Percentiles rank a stretch among this genome's conserved stretches.
phyloP scores from a whole-genome alignment of 2,329 filamentous ascomycete species.

The Pyrenophora tritici-repentis region DNA sequence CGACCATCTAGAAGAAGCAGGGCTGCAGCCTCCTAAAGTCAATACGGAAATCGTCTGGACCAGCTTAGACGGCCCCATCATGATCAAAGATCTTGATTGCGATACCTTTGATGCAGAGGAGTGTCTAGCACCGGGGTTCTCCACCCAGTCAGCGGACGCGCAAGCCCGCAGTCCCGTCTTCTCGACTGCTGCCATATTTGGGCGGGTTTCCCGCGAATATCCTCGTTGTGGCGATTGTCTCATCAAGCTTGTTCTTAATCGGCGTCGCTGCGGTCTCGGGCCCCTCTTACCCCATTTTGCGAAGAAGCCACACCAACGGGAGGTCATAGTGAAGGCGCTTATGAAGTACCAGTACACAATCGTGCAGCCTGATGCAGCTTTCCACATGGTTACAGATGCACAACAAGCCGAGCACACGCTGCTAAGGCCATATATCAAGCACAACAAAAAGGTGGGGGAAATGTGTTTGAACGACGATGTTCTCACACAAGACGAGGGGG shows the following conservation, averaged over 20 bases:
- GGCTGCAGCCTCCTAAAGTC: slow-evolving; percentile 48
- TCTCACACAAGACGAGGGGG: slow-evolving; percentile 42
- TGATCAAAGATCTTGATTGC: slow-evolving; percentile 50
- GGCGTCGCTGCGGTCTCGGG: slow-evolving; percentile 43
- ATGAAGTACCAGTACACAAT: slow-evolving; percentile 52
- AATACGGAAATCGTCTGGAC: slow-evolving; percentile 52
- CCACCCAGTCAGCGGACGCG: slow-evolving; percentile 43
- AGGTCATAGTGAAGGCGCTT: slow-evolving; percentile 46
- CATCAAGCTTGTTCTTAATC: slow-evolving; percentile 49
- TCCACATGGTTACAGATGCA: slow-evolving; percentile 53
- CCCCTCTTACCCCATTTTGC: slow-evolving; percentile 44
- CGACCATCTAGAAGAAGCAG: slow-evolving; percentile 45
- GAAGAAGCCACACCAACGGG: slow-evolving; percentile 41
- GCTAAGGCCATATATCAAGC: slow-evolving; percentile 44
- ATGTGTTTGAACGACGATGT: slow-evolving; percentile 54
- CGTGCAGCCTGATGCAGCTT: slow-evolving; percentile 49
- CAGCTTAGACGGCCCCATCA: slow-evolving; percentile 49
- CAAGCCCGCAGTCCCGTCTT: slow-evolving; percentile 47
- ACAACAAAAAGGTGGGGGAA: slow-evolving; percentile 45
- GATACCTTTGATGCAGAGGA: slow-evolving; percentile 50
- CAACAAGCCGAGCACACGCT: slow-evolving; percentile 49
- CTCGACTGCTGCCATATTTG: slow-evolving; percentile 48
- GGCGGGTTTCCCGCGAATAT: slow-evolving; percentile 46
- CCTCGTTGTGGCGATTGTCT: slow-evolving; percentile 52
- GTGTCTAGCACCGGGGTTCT: slow-evolving; percentile 52